Percentiles rank a stretch among this genome's conserved stretches.
phyloP scores from a whole-genome alignment of 2,329 filamentous ascomycete species.

The Hymenoscyphus albidus region DNA sequence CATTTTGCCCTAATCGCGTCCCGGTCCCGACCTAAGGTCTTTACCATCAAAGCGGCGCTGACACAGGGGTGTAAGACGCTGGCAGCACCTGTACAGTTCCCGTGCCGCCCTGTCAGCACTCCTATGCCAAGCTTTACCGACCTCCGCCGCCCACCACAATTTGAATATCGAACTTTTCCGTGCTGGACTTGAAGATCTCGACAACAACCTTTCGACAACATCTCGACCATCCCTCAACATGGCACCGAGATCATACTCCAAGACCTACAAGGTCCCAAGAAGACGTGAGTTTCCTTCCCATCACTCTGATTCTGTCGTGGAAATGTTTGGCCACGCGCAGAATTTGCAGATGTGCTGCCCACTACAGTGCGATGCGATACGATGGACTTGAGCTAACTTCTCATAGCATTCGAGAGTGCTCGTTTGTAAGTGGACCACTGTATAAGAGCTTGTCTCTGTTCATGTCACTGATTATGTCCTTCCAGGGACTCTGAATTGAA shows the following conservation, averaged over 20 bases:
- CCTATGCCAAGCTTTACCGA: background rate
- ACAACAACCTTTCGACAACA: constrained; percentile 13
- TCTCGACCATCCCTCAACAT: constrained; percentile 33
- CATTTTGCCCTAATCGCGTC: background rate
- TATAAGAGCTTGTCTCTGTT: constrained; percentile 96
- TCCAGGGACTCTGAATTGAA: constrained; percentile 97
- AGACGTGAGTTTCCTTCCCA: constrained; percentile 49
- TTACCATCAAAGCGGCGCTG: too few species aligned
- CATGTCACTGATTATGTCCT: constrained; percentile 75
- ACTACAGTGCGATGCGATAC: background rate
- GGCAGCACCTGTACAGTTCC: background rate
- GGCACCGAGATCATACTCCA: constrained; percentile 76
- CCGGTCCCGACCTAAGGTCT: too few species aligned
- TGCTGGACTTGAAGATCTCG: constrained; percentile 7
- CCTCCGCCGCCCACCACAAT: background rate
- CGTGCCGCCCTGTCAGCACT: background rate
- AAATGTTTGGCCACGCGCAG: constrained; percentile 3
- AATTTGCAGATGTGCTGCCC: background rate
- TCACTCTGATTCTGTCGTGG: background rate
- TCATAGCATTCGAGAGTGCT: constrained; percentile 88
- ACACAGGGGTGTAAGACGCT: too few species aligned
- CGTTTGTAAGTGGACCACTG: constrained; percentile 99
- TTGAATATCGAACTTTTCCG: constrained; percentile 3
- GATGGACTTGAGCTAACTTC: constrained; percentile 37
- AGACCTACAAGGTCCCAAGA: constrained; percentile 99